Evolutionary conservation across 495 filamentous ascomycete species (phyloP).

Genomic region (Daldinia bambusicola): DNA sequence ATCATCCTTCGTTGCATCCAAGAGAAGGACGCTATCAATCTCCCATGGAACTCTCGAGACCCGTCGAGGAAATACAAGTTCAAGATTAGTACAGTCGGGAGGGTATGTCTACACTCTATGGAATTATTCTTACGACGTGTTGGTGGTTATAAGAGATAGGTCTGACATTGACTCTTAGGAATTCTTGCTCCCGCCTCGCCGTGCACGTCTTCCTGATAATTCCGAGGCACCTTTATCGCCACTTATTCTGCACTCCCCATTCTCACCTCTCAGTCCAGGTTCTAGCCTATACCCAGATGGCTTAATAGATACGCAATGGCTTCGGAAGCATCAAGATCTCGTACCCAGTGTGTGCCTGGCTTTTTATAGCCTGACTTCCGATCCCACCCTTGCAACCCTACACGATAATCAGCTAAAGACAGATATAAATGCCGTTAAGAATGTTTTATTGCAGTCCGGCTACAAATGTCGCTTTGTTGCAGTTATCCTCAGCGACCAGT

Average conservation of each 20-base stretch:
- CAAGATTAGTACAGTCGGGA: constrained; percentile 75
- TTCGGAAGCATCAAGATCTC: constrained; percentile 83
- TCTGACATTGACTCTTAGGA: constrained; percentile 52
- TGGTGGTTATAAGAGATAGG: constrained; percentile 1
- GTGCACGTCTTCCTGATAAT: constrained; percentile 60
- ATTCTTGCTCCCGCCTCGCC: constrained; percentile 61
- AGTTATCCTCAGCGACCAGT: constrained; percentile 77
- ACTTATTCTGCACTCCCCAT: constrained; percentile 79
- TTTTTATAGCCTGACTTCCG: constrained; percentile 75
- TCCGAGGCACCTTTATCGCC: constrained; percentile 56
- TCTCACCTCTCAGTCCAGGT: constrained; percentile 84
- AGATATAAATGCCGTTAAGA: constrained; percentile 81
- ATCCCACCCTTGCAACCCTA: constrained; percentile 73
- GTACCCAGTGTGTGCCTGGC: constrained; percentile 83
- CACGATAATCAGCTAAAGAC: constrained; percentile 89
- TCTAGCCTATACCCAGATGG: constrained; percentile 89
- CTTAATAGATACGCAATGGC: constrained; percentile 80
- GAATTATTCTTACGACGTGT: background rate
- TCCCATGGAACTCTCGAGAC: constrained; percentile 66
- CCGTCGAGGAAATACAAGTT: constrained; percentile 62
- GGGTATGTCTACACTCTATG: constrained; percentile 67
- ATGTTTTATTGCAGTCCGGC: constrained; percentile 69
- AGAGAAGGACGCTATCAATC: constrained; percentile 69
- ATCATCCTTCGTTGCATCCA: constrained; percentile 75
- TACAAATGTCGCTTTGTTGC: constrained; percentile 80